Conservation (phyloP, 169 alveolate genomes). For the Babesia bovis region DNA sequence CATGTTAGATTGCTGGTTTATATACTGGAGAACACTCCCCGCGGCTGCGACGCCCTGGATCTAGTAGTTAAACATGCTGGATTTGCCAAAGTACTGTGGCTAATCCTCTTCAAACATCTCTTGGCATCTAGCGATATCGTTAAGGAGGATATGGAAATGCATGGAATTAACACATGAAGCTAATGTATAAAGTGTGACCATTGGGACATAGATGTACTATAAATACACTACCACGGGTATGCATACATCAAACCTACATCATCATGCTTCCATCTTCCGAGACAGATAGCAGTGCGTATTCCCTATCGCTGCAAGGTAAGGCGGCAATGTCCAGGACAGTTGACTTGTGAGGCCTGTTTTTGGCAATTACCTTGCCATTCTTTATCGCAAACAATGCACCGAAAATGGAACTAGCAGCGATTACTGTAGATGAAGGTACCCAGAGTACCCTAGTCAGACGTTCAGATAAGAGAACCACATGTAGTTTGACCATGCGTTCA, state of each 20-base stretch:
- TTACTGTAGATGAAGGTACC: slow-evolving; percentile 15
- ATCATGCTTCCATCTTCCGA: slow-evolving; percentile 46
- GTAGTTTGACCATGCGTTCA: slow-evolving; percentile 19
- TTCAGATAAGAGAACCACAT: slow-evolving; percentile 4
- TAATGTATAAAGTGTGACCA: neutral
- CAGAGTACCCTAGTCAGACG: slow-evolving; percentile 47
- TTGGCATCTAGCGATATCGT: slow-evolving; percentile 40
- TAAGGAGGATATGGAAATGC: slow-evolving; percentile 18
- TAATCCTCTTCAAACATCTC: slow-evolving; percentile 36
- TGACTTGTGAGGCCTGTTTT: slow-evolving; percentile 33
- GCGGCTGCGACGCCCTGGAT: slow-evolving; percentile 9
- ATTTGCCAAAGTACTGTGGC: slow-evolving; percentile 27
- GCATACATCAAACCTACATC: slow-evolving; percentile 33
- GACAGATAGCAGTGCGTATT: slow-evolving; percentile 32
- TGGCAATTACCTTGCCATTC: slow-evolving; percentile 20
- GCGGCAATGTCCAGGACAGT: slow-evolving; percentile 35
- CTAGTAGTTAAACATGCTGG: slow-evolving; percentile 4
- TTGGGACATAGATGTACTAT: neutral
- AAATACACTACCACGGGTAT: slow-evolving; percentile 14
- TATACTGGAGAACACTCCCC: neutral
- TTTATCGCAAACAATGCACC: slow-evolving; percentile 35
- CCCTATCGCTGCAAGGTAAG: slow-evolving; percentile 28
- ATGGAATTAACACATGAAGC: slow-evolving; percentile 11
- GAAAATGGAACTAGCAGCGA: slow-evolving; percentile 17
- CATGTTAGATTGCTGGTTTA: slow-evolving; percentile 2